These are phyloP conservation scores for Neltuma alba DNA, from an alignment of 306 rosid species.

Conservation along the genomic window DNA sequence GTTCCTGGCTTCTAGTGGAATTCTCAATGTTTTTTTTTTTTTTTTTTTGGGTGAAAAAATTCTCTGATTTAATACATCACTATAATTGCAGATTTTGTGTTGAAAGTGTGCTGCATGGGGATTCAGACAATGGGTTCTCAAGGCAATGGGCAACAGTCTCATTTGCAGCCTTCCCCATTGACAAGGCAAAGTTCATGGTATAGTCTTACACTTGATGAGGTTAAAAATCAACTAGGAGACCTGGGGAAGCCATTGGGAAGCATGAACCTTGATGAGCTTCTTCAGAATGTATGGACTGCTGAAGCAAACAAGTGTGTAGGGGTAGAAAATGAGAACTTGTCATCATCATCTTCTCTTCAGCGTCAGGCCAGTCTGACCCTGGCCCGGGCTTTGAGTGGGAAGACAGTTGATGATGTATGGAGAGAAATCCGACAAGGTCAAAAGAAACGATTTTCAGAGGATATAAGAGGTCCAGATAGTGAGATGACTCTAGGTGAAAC, in stretches of 20 bases:
- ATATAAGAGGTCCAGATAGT: slow-evolving; percentile 41
- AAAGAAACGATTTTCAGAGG: slow-evolving; percentile 51
- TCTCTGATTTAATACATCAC: slow-evolving; percentile 8
- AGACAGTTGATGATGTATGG: slow-evolving; percentile 85
- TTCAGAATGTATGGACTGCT: slow-evolving; percentile 70
- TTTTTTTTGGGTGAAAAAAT: no score
- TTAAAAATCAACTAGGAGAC: slow-evolving; percentile 56
- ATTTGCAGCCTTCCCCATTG: slow-evolving; percentile 56
- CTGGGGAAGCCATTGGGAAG: slow-evolving; percentile 64
- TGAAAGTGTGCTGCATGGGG: slow-evolving; percentile 61
- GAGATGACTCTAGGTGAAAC: slow-evolving; percentile 66
- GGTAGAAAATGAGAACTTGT: slow-evolving; percentile 45
- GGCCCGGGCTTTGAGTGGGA: slow-evolving; percentile 69
- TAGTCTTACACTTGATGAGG: slow-evolving; percentile 66
- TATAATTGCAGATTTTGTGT: slow-evolving; percentile 39
- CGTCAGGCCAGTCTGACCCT: slow-evolving; percentile 68
- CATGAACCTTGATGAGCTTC: slow-evolving; percentile 85
- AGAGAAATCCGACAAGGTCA: slow-evolving; percentile 75
- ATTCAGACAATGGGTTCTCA: slow-evolving; percentile 78
- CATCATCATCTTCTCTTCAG: slow-evolving; percentile 51
- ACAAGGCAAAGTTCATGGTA: slow-evolving; percentile 71
- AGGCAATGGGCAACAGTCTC: slow-evolving; percentile 63
- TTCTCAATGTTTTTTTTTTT: no score
- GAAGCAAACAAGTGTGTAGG: slow-evolving; percentile 56
- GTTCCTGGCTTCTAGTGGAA: slow-evolving; percentile 27